phyloP scores from a whole-genome alignment of 1,284 basidiomycete species.

The Sutorius eximius region DNA sequence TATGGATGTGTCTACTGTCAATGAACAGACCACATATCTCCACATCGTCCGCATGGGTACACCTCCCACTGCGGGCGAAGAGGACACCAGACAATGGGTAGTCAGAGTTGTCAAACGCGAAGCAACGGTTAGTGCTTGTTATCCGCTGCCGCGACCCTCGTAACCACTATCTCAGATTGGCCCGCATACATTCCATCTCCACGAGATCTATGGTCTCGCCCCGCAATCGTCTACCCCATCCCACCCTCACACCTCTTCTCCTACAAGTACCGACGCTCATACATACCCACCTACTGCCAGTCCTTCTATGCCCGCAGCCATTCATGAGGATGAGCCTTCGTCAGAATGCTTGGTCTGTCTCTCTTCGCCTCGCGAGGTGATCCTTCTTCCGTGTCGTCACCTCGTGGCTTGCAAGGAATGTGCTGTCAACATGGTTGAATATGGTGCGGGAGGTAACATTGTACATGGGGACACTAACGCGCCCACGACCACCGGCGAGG shows the following conservation, averaged over 20 bases:
- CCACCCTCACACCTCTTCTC: constrained; percentile 41
- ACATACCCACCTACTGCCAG: constrained; percentile 54
- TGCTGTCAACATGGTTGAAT: constrained; percentile 92
- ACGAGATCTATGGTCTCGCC: constrained; percentile 88
- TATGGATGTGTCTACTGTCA: constrained; percentile 59
- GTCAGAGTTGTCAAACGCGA: constrained; percentile 89
- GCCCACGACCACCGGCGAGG: constrained; percentile 1
- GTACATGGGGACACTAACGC: constrained; percentile 52
- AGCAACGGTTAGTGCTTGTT: constrained; percentile 55
- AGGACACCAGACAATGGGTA: constrained; percentile 69
- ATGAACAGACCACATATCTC: constrained; percentile 85
- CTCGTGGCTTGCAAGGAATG: constrained; percentile 91
- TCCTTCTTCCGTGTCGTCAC: constrained; percentile 86
- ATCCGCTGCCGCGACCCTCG: constrained; percentile 5
- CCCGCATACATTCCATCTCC: constrained; percentile 85
- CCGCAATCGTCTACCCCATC: constrained; percentile 50
- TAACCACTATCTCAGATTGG: constrained; percentile 60
- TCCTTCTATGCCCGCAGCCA: constrained; percentile 23
- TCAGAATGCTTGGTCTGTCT: constrained; percentile 89
- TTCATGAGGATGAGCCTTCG: constrained; percentile 69
- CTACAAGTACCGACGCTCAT: constrained; percentile 41
- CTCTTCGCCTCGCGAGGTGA: constrained; percentile 82
- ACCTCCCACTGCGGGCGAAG: constrained; percentile 39
- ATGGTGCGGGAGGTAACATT: constrained; percentile 85
- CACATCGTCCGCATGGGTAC: constrained; percentile 75